Evolutionary conservation across 768 basidiomycete species (phyloP), one percentile per base, ranked within the genome.

Genomic region (Cubamyces sp.): DNA sequence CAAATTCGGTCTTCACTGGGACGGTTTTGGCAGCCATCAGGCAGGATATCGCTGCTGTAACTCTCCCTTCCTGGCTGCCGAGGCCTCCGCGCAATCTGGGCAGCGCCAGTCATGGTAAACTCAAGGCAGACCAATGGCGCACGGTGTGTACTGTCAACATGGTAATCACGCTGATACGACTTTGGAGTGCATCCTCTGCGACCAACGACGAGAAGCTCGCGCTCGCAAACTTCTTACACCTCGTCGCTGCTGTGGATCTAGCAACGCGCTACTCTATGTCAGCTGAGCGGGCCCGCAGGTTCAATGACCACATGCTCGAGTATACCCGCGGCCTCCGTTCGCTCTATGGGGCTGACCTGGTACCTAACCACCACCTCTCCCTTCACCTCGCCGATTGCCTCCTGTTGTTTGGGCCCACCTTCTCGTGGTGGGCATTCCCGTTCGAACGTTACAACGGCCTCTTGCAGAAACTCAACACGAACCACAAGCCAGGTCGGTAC

Each of bases 51-150:
- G 26, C 9, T 4, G 7, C 9, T 5, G 46, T 34, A 0, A 46
- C 48, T 19, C 64, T 76, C 2, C 77, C 75, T 0, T 66, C 65
- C 0, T 78, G 77, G 75, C 62, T 79, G 4, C 65, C 61, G 0
- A 54, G 57, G 5, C 74, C 71, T 0, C 77, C 78, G 3, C 54
- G n/a, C 1, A 68, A 74, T 41, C 74, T 75, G 71, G 76, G 75
- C 0, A 74, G 73, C 1, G 40, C 70, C 0, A 30, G 64, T 1
- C 66, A 67, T 5, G 75, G 77, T 0, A 75, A 76, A 48, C 69
- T 78, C 6, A 75, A 66, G 42, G 76, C 76, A 0, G 72, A 78
- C 46, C 72, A 80, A 37, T 79, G 75, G 74, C 53, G 74, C 5
- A 68, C 69, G 2, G 60, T 73, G 5, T 74, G 73, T 57, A 69